Evolutionary conservation across 208 protist species (phyloP).

Genomic region (Leishmania tarentolae): DNA sequence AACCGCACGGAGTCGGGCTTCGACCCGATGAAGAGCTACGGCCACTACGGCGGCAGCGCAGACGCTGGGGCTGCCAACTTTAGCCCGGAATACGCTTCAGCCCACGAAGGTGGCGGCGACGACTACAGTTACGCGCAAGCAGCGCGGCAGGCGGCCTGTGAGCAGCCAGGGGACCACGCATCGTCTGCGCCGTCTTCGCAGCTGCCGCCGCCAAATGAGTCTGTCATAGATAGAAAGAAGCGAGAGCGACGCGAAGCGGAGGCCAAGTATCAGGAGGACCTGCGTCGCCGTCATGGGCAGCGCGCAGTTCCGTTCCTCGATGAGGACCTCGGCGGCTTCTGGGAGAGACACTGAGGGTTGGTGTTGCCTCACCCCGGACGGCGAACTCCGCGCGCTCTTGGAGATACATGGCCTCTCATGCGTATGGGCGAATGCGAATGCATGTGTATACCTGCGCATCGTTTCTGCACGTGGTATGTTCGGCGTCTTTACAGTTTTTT

Average conservation of each 20-base stretch:
- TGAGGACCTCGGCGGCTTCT: constrained; percentile 68
- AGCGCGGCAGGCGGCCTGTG: constrained; percentile 11
- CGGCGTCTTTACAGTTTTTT: background rate
- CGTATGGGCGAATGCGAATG: background rate
- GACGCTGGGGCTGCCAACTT: constrained; percentile 52
- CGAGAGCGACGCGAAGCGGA: constrained; percentile 65
- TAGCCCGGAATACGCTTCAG: constrained; percentile 37
- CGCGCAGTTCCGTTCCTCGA: constrained; percentile 80
- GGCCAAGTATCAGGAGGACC: constrained; percentile 70
- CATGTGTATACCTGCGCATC: background rate
- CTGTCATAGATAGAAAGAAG: constrained; percentile 44
- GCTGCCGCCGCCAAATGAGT: constrained; percentile 35
- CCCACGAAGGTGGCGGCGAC: constrained; percentile 2
- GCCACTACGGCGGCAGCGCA: constrained; percentile 52
- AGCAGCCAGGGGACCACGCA: constrained; percentile 6
- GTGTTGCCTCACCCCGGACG: background rate
- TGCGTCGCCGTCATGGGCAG: constrained; percentile 74
- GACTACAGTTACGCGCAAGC: constrained; percentile 24
- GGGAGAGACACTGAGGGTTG: constrained; percentile 42
- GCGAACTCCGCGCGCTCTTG: background rate
- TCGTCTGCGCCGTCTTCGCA: background rate
- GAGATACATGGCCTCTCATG: background rate
- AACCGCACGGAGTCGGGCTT: constrained; percentile 34
- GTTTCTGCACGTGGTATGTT: background rate
- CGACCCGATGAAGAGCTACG: constrained; percentile 36